Conservation (phyloP, 2,329 filamentous ascomycete species). For the Microsporum audouinii region DNA sequence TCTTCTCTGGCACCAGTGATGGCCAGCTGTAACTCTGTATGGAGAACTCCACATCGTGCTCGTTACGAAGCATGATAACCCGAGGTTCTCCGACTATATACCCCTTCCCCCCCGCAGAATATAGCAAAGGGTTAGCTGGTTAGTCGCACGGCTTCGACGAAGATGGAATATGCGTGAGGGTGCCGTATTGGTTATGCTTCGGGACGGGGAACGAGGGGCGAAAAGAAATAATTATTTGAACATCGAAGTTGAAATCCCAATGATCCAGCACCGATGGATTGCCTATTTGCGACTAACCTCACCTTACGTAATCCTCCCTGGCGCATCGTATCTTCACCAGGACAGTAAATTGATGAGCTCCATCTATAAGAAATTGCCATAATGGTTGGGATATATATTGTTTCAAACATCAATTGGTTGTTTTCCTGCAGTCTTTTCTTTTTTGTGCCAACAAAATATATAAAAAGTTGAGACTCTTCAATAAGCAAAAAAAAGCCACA, state of each 20-base stretch:
- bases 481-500: no score
- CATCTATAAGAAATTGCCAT: not conserved
- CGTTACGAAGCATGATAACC: not conserved
- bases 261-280: not conserved
- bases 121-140: not conserved
- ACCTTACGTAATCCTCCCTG: not conserved
- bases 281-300: not conserved
- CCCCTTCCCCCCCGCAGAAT: not conserved
- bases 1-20: not conserved
- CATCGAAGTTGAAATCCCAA: not conserved
- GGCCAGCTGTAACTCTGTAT: not conserved
- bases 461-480: not conserved
- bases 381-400: not conserved
- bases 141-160: constrained; percentile 1
- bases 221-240: not conserved
- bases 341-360: no score
- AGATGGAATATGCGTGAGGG: not conserved
- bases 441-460: not conserved
- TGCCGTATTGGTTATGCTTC: not conserved
- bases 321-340: no score
- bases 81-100: not conserved
- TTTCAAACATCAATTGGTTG: not conserved
- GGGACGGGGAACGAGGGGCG: not conserved
- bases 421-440: not conserved
- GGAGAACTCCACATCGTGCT: not conserved